phyloP scores from a whole-genome alignment of 495 filamentous ascomycete species.

The Annulohypoxylon bovei region DNA sequence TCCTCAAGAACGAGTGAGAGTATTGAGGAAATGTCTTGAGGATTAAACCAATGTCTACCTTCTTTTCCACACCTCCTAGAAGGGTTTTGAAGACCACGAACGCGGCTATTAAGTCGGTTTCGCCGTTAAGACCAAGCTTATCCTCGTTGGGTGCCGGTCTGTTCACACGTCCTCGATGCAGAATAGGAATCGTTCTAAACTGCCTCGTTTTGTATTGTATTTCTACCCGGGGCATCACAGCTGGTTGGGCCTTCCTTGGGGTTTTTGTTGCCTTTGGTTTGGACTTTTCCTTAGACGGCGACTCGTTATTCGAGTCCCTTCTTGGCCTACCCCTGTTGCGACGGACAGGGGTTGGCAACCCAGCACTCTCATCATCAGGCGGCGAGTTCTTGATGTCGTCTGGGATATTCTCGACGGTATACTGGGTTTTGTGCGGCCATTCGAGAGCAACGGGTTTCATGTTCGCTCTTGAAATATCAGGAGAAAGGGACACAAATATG shows the following conservation, averaged over 20 bases:
- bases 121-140: slow-evolving; percentile 51
- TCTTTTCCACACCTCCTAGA: slow-evolving; percentile 74
- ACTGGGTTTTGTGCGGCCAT: slow-evolving; percentile 51
- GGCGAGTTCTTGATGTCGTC: slow-evolving; percentile 50
- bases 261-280: slow-evolving; percentile 7
- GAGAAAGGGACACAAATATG: slow-evolving; percentile 50
- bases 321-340: slow-evolving; percentile 18
- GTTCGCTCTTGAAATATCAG: slow-evolving; percentile 31
- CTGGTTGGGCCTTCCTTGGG: background rate
- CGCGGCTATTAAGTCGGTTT: slow-evolving; percentile 67
- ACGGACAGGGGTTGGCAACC: slow-evolving; percentile 12
- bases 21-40: slow-evolving; percentile 70
- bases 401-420: slow-evolving; percentile 55
- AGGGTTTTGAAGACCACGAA: slow-evolving; percentile 78
- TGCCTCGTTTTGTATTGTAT: slow-evolving; percentile 52
- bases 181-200: slow-evolving; percentile 50
- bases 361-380: slow-evolving; percentile 34
- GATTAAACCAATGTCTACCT: slow-evolving; percentile 80
- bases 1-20: slow-evolving; percentile 64
- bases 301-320: background rate
- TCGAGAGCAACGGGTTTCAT: slow-evolving; percentile 39
- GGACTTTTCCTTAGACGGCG: background rate
- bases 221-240: slow-evolving; percentile 40
- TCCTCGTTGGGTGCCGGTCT: slow-evolving; percentile 39
- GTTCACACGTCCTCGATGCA: slow-evolving; percentile 51